phyloP scores from a whole-genome alignment of 305 asterid species.

The Rubia peregrina region DNA sequence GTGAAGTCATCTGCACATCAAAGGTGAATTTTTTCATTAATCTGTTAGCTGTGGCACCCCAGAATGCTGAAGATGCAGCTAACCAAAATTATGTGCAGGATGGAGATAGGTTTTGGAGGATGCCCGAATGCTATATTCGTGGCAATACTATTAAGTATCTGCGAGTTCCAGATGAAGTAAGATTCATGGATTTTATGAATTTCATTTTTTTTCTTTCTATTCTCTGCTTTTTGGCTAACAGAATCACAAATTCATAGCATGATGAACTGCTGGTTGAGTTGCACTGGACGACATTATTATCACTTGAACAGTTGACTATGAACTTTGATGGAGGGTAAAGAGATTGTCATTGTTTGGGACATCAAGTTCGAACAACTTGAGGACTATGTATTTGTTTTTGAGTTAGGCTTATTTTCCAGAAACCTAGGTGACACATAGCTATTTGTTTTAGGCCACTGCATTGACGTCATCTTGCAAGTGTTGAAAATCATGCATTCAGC shows the following conservation, averaged over 20 bases:
- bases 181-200: neutral
- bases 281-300: too few relatives aligned
- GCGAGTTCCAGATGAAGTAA: constrained; percentile 53
- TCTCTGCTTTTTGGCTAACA: neutral
- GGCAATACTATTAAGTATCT: constrained; percentile 53
- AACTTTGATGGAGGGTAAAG: neutral
- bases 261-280: neutral
- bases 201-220: neutral
- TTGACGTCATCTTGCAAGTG: neutral
- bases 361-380: neutral
- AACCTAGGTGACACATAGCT: neutral
- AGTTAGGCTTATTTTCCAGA: neutral
- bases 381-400: neutral
- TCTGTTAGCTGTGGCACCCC: neutral
- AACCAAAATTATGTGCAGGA: constrained; percentile 27
- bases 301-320: too few relatives aligned
- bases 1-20: constrained; percentile 94
- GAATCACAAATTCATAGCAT: neutral
- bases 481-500: neutral
- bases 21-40: constrained; percentile 41
- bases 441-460: too few relatives aligned
- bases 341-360: neutral
- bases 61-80: neutral
- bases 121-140: constrained; percentile 57
- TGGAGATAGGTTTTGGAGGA: constrained; percentile 58